phyloP scores from a whole-genome alignment of 495 filamentous ascomycete species.

The Cercophora newfieldiana region DNA sequence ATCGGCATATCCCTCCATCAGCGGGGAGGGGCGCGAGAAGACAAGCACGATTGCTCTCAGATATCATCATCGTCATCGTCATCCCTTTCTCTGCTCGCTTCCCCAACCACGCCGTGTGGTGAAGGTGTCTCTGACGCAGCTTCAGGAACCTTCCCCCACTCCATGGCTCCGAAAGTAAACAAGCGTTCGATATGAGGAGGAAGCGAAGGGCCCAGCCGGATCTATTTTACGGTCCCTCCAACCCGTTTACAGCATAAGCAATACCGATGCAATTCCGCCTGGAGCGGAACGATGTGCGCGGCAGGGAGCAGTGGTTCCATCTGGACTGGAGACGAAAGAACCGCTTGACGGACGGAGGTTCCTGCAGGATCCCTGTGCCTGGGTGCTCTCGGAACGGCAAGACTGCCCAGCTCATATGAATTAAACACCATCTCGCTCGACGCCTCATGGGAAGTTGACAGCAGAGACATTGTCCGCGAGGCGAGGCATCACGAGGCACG shows the following conservation, averaged over 20 bases:
- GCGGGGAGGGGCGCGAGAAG: neutral
- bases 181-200: constrained; percentile 1
- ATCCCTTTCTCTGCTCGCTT: neutral
- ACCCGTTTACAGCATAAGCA: constrained; percentile 21
- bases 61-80: neutral
- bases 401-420: constrained; percentile 31
- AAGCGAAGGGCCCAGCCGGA: constrained; percentile 15
- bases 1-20: neutral
- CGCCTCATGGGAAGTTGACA: constrained; percentile 9
- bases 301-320: constrained; percentile 16
- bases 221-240: constrained; percentile 13
- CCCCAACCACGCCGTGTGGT: neutral
- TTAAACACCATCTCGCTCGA: constrained; percentile 22
- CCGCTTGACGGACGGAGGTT: constrained; percentile 22
- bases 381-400: constrained; percentile 10
- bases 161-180: neutral
- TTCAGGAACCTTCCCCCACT: no score
- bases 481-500: constrained; percentile 11
- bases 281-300: constrained; percentile 7
- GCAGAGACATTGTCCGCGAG: neutral
- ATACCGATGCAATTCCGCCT: constrained; percentile 30
- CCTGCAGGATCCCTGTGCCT: constrained; percentile 28
- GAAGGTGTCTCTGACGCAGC: neutral
- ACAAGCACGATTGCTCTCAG: neutral
- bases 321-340: constrained; percentile 2